Percentiles rank a stretch among this genome's conserved stretches.
phyloP scores from a whole-genome alignment of 1,284 basidiomycete genomes.

The Leccinum huronense region DNA sequence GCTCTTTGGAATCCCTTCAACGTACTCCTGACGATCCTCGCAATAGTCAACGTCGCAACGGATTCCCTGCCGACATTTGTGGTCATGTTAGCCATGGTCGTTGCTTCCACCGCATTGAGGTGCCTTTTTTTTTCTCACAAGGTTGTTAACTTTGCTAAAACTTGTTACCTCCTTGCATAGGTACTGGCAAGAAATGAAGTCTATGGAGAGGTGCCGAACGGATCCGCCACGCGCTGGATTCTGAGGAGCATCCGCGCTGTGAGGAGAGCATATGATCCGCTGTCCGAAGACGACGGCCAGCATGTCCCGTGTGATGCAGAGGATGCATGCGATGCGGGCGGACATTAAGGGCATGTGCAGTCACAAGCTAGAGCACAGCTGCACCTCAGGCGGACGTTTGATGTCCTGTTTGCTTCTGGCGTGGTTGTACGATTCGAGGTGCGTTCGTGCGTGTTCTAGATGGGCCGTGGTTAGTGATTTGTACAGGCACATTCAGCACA shows the following conservation, averaged over 20 bases:
- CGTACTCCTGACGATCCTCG: constrained; percentile 32
- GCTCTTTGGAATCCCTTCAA: constrained; percentile 36
- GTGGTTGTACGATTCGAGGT: constrained; percentile 76
- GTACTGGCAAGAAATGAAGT: constrained; percentile 35
- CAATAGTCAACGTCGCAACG: constrained; percentile 32
- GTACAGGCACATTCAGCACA: constrained; percentile 59
- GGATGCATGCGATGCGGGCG: constrained; percentile 66
- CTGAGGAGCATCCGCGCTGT: constrained; percentile 64
- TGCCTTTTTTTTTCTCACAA: constrained; percentile 32
- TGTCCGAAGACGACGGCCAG: constrained; percentile 25
- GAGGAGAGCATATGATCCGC: constrained; percentile 52
- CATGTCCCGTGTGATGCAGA: constrained; percentile 40
- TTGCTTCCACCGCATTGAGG: constrained; percentile 34
- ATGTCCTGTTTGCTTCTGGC: constrained; percentile 70
- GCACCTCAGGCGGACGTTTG: constrained; percentile 73
- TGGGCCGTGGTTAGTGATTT: constrained; percentile 7
- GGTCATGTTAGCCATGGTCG: constrained; percentile 34
- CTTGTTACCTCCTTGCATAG: constrained; percentile 8
- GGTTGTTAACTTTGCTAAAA: not conserved
- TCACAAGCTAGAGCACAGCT: constrained; percentile 46
- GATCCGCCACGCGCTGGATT: constrained; percentile 64
- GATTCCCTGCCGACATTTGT: constrained; percentile 33
- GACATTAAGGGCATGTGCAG: constrained; percentile 54
- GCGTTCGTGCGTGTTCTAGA: constrained; percentile 15
- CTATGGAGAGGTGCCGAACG: constrained; percentile 60